Base-by-base conservation (phyloP, 192 early-diverging fungal genomes). In the Coemansia sp. region DNA sequence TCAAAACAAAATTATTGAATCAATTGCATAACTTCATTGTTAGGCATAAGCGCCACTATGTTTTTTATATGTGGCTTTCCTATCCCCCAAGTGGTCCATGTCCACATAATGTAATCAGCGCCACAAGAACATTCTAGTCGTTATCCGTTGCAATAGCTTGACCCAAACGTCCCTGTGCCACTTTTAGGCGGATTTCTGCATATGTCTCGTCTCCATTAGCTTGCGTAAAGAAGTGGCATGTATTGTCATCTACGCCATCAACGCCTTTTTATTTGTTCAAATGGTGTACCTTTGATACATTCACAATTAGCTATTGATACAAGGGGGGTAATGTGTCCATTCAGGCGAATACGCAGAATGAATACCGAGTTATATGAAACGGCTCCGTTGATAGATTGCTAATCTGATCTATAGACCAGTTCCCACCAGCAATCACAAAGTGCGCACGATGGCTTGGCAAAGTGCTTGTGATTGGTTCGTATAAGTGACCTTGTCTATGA, bases 11-110 rank as follows among this genome's bases (percentile, higher is more conserved):
- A 22, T 18, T 24, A 9, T 13, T 36, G 7, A n/a, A 34, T 33
- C 57, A 34, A 60, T 60, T 36, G 57, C 57, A 60, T 60, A 60
- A 16, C 27, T 36, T 36, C 57, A 60, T 60, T 60, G 57, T 60
- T 60, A 18, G 31, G 4, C 2, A 18, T 33, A 57, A 27, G 29
- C 53, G 53, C 53, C 53, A 57, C 53, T 12, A 22, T 2, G 27
- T 27, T 27, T 27, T 9, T n/a, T n/a, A 6, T 11, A n/a, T 34
- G 57, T 60, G 57, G 57, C 57, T 60, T 60, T 31, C 16, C 29
- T 60, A 12, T n/a, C 27, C 49, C 49, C 6, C n/a, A 50, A 50
- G 10, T 22, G 24, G n/a, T 3, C n/a, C 49, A 50, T 50, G 49
- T 11, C n/a, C 49, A 20, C 20, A 50, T 20, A 50, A 20, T 50